Evolutionary conservation across 441 rosid species (phyloP).

Genomic region (Pelargonium cotyledonis): DNA sequence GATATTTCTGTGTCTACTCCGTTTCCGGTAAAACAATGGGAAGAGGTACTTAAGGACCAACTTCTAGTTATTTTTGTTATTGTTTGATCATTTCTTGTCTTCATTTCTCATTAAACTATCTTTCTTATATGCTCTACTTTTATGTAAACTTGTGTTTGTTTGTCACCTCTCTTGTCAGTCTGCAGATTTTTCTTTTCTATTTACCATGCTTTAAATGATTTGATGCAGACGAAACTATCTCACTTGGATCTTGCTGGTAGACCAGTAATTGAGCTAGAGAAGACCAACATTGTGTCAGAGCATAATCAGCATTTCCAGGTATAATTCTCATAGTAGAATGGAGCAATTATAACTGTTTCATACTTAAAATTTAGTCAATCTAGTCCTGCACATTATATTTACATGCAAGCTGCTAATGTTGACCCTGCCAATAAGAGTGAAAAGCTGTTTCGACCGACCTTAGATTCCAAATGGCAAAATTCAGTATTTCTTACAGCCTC

Average conservation of each 20-base stretch:
- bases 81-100: slow-evolving; percentile 7
- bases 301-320: slow-evolving; percentile 91
- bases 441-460: too few species aligned
- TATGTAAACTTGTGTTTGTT: slow-evolving; percentile 7
- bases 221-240: slow-evolving; percentile 60
- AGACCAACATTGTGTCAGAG: slow-evolving; percentile 77
- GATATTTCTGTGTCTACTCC: slow-evolving; percentile 65
- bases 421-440: not conserved
- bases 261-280: slow-evolving; percentile 74
- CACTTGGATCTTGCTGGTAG: slow-evolving; percentile 87
- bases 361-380: not conserved
- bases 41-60: slow-evolving; percentile 54
- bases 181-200: slow-evolving; percentile 8
- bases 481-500: too few species aligned
- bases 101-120: not conserved
- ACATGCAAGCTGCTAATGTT: not conserved
- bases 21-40: slow-evolving; percentile 57
- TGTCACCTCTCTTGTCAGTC: not conserved
- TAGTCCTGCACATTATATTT: not conserved
- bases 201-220: slow-evolving; percentile 12
- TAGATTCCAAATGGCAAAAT: not conserved
- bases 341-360: not conserved
- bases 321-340: slow-evolving; percentile 5
- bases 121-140: not conserved
- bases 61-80: slow-evolving; percentile 3